Evolutionary conservation across 352 stramenopile genomes (phyloP), one percentile per base, ranked within the genome.

Genomic region (Phytophthora vignae): DNA sequence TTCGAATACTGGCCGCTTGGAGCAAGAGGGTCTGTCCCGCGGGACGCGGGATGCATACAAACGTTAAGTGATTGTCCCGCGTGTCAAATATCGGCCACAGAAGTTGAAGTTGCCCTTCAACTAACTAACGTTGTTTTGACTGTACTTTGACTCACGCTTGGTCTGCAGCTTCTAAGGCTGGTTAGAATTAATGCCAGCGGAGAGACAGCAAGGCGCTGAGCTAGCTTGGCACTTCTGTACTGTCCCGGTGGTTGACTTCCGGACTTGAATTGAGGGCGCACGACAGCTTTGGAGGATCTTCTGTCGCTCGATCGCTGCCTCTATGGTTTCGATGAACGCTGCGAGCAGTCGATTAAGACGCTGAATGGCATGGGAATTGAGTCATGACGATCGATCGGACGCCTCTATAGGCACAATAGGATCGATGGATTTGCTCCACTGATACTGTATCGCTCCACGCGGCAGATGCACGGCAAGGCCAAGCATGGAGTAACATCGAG

Each of bases 51-150:
- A 40, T 38, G 19, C 4, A 42, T 63, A 69, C 33, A 64, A 64
- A 54, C 46, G 12, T 52, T 15, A 64, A 70, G 55, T 59, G 0
- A 46, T 27, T 10, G 27, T 4, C 44, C 42, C 44, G 62, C 54
- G 29, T 58, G 44, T 69, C 62, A 56, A 55, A 55, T 36, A n/a
- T n/a, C n/a, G 50, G 22, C 2, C 4, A 36, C 17, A 7, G 25
- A 61, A 55, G 58, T 68, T 71, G 64, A 71, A 71, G 48, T 66
- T 71, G n/a, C 12, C 44, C 44, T 33, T 33, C 29, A 6, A 33
- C 29, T 33, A 25, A 25, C 22, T 25, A 25, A 25, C 22, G 22
- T 25, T 25, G 22, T 25, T 25, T 25, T 25, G 22, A 25, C 22
- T 38, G 31, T 8, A 11, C 17, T 25, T 19, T 54, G 17, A 54